Conservation (phyloP, 1,139 yeast species). For the Lodderomyces parapsilosis region DNA sequence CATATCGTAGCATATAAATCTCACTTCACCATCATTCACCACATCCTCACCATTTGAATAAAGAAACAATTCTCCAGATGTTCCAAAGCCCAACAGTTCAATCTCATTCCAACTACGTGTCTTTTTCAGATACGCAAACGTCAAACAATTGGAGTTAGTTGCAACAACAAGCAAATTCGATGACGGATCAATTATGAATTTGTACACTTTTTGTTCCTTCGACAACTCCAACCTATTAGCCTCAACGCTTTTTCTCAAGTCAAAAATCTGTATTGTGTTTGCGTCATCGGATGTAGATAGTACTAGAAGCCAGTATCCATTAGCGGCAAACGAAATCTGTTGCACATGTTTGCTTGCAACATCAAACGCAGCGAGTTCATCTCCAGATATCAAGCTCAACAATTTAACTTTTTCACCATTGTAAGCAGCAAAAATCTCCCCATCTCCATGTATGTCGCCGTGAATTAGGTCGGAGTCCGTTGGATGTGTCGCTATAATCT, state of each 20-base stretch:
- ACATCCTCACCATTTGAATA: conserved; percentile 1
- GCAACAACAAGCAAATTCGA: conserved; percentile 32
- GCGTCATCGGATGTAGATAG: conserved; percentile 20
- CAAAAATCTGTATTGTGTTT: conserved; percentile 45
- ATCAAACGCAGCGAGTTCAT: conserved; percentile 38
- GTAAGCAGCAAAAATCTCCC: conserved; percentile 56
- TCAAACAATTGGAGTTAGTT: conserved; percentile 13
- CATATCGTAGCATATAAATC: background rate
- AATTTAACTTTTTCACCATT: conserved; percentile 16
- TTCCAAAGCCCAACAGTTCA: background rate
- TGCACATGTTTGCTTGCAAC: conserved; percentile 13
- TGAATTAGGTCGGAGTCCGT: background rate
- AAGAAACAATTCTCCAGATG: background rate
- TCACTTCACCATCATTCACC: background rate
- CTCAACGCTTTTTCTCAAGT: conserved; percentile 48
- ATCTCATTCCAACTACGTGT: conserved; percentile 38
- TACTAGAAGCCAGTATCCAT: conserved; percentile 66
- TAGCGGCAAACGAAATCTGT: conserved; percentile 54
- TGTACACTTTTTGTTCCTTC: conserved; percentile 16
- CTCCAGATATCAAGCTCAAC: conserved; percentile 21
- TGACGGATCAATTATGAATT: conserved; percentile 46
- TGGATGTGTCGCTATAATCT: background rate
- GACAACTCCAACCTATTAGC: conserved; percentile 26
- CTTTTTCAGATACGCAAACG: conserved; percentile 43
- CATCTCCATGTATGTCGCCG: conserved; percentile 58